Evolutionary conservation across 2,329 filamentous ascomycete species (phyloP).

Genomic region (Huntiella moniliformis): DNA sequence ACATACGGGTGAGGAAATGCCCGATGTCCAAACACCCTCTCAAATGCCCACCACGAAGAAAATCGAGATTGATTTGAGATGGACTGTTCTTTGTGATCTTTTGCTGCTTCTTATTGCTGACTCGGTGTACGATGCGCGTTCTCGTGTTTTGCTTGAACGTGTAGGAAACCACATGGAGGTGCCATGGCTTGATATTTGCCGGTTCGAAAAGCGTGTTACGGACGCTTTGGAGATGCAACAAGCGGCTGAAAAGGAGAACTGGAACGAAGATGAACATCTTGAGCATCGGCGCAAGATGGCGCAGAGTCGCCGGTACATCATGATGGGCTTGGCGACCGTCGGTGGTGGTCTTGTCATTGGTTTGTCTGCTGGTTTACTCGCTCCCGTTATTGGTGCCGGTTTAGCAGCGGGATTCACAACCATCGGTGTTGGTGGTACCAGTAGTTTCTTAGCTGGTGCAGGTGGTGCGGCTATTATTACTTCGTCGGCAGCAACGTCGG

Average conservation of each 20-base stretch:
- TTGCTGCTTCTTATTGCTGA: constrained; percentile 96
- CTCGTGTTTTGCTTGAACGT: constrained; percentile 62
- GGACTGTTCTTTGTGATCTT: constrained; percentile 91
- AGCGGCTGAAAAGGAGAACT: constrained; percentile 81
- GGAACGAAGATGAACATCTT: constrained; percentile 94
- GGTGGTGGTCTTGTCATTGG: constrained; percentile 91
- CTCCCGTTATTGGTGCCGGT: constrained; percentile 84
- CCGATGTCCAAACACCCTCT: constrained; percentile 63
- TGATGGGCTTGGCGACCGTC: constrained; percentile 94
- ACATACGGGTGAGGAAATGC: constrained; percentile 49
- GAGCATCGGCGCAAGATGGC: constrained; percentile 66
- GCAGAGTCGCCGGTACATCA: constrained; percentile 65
- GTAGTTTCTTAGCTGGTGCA: constrained; percentile 74
- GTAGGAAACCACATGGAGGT: constrained; percentile 68
- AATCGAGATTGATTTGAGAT: constrained; percentile 87
- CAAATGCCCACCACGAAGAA: constrained; percentile 65
- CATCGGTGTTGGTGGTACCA: constrained; percentile 77
- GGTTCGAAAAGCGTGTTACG: constrained; percentile 92
- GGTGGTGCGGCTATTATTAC: constrained; percentile 91
- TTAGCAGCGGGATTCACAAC: constrained; percentile 89
- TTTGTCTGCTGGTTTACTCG: constrained; percentile 75
- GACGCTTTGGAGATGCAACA: constrained; percentile 97
- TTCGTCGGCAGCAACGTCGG: constrained; percentile 68
- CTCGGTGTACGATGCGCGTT: constrained; percentile 78
- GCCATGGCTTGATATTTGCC: constrained; percentile 79